Percentiles rank a stretch among this genome's conserved stretches.
Conservation (phyloP, 2,329 filamentous ascomycete species). For the Purpureocillium lavendulum region DNA sequence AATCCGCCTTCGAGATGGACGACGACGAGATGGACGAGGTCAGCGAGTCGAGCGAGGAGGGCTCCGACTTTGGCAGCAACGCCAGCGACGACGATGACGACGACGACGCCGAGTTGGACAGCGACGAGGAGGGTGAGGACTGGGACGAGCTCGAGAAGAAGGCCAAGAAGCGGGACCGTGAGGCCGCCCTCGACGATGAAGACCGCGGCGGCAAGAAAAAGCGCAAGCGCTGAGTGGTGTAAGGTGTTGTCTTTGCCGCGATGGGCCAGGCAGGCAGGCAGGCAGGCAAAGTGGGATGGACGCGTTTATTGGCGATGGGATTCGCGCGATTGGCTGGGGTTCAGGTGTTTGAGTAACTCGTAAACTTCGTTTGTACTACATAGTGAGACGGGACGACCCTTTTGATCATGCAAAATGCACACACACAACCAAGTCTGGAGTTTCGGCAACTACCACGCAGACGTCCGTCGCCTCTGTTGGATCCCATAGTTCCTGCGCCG, state of each 20-base stretch:
- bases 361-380: neutral
- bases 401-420: conserved; percentile 1
- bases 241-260: neutral
- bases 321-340: no score
- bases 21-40: conserved; percentile 80
- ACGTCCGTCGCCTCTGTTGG: no score
- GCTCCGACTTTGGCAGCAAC: conserved; percentile 89
- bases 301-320: no score
- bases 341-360: no score
- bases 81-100: conserved; percentile 77
- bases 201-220: conserved; percentile 55
- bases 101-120: conserved; percentile 53
- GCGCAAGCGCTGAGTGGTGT: conserved; percentile 22
- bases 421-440: no score
- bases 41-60: conserved; percentile 70
- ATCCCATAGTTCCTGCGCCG: no score
- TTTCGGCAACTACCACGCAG: no score
- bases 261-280: neutral
- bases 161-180: conserved; percentile 76
- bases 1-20: conserved; percentile 84
- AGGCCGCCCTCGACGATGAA: conserved; percentile 43
- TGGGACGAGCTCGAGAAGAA: conserved; percentile 95
- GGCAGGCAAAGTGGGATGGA: neutral
- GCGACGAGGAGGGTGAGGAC: conserved; percentile 74
- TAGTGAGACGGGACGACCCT: neutral